These are phyloP conservation scores for Xylariaceae sp. DNA, from an alignment of 2,329 filamentous ascomycete genomes.

Conservation along the genomic window DNA sequence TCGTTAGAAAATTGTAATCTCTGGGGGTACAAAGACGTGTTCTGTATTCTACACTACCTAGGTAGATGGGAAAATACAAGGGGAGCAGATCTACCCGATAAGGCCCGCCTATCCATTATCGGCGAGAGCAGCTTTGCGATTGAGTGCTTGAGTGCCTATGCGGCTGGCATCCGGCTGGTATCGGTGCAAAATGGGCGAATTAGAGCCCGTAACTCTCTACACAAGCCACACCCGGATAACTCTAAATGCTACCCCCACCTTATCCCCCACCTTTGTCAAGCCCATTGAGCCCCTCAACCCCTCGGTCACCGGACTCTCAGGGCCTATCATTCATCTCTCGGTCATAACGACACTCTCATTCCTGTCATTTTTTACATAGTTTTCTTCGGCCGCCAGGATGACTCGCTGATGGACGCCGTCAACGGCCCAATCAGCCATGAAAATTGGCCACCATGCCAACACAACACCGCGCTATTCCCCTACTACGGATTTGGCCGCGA, in stretches of 20 bases:
- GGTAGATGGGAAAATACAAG: neutral
- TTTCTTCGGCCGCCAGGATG: slow-evolving; percentile 6
- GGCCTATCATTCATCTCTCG: neutral
- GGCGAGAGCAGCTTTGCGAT: neutral
- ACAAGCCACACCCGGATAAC: neutral
- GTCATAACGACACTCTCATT: neutral
- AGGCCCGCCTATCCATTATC: neutral
- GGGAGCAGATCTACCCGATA: slow-evolving; percentile 10
- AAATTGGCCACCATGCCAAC: slow-evolving; percentile 11
- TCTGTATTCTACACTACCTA: neutral
- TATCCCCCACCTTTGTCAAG: neutral
- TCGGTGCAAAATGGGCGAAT: slow-evolving; percentile 4
- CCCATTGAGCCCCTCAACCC: neutral
- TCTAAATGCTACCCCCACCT: neutral
- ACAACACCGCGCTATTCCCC: neutral
- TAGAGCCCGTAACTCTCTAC: neutral
- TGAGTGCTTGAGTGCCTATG: too few relatives aligned
- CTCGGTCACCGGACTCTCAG: too few relatives aligned
- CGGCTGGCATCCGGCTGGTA: slow-evolving; percentile 15
- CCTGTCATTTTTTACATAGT: neutral
- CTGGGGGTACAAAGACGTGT: neutral
- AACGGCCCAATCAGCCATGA: slow-evolving; percentile 7
- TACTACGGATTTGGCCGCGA: neutral
- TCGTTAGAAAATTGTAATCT: too few relatives aligned
- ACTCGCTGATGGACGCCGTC: slow-evolving; percentile 10